Percentiles rank a stretch among this genome's conserved stretches.
Evolutionary conservation across 257 asterid genomes (phyloP).

Genomic region (Dorcoceras hygrometricum): DNA sequence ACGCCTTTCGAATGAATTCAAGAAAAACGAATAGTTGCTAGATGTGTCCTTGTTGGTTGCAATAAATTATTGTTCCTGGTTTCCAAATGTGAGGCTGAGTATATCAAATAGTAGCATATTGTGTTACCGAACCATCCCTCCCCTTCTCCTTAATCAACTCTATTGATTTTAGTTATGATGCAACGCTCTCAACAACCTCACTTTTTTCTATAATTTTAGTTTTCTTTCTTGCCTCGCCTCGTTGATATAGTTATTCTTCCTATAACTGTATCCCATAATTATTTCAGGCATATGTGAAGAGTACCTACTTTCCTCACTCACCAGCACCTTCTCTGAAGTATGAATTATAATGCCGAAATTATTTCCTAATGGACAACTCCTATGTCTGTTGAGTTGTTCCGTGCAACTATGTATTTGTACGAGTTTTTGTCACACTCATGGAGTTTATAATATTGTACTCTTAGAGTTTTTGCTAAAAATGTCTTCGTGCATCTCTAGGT

Average conservation of each 20-base stretch:
- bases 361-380: neutral
- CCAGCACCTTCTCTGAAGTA: constrained; percentile 84
- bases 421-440: neutral
- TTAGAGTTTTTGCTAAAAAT: no score
- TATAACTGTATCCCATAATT: neutral
- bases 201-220: neutral
- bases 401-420: neutral
- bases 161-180: neutral
- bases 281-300: constrained; percentile 73
- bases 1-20: neutral
- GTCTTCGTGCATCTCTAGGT: constrained; percentile 44
- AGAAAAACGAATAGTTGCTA: neutral
- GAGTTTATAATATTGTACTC: neutral
- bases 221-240: neutral
- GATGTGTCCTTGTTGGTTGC: neutral
- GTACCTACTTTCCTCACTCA: constrained; percentile 73
- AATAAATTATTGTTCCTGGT: neutral
- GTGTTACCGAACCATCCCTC: neutral
- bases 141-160: constrained; percentile 1
- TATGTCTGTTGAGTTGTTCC: neutral
- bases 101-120: neutral
- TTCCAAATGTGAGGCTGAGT: neutral
- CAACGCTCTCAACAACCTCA: neutral
- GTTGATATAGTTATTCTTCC: constrained; percentile 1
- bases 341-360: constrained; percentile 21